Evolutionary conservation across 495 filamentous ascomycete species (phyloP).

Genomic region (Cladorrhinum samala): DNA sequence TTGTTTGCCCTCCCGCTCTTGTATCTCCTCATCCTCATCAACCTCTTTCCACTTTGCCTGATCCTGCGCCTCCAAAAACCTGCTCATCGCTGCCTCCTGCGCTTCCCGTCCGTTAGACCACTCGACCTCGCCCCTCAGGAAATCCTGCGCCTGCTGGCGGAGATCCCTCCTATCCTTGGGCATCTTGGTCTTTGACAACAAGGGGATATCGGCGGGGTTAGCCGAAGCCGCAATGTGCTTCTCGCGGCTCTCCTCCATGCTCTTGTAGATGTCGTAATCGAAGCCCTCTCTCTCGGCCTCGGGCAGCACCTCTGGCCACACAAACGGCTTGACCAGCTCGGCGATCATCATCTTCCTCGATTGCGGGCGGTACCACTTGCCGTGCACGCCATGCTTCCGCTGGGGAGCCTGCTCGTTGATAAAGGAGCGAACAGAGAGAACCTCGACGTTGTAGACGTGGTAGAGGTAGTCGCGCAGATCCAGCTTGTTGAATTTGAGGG

Average conservation of each 20-base stretch:
- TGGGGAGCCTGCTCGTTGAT: constrained; percentile 61
- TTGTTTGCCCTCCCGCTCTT: not conserved
- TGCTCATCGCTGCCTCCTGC: constrained; percentile 9
- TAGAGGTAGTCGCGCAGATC: constrained; percentile 86
- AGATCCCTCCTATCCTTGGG: constrained; percentile 15
- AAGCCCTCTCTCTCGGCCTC: constrained; percentile 41
- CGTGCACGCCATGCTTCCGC: constrained; percentile 37
- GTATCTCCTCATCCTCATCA: constrained; percentile 10
- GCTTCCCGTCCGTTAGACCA: constrained; percentile 44
- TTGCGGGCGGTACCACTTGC: constrained; percentile 52
- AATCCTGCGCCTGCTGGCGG: constrained; percentile 29
- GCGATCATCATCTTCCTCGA: constrained; percentile 86
- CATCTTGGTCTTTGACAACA: constrained; percentile 14
- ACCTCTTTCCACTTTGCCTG: constrained; percentile 19
- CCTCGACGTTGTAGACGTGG: constrained; percentile 63
- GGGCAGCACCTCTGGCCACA: constrained; percentile 64
- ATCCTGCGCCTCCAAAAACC: constrained; percentile 17
- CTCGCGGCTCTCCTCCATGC: constrained; percentile 31
- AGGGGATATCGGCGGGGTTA: constrained; percentile 28
- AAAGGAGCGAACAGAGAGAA: constrained; percentile 67
- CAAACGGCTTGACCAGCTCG: constrained; percentile 75
- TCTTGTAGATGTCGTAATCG: constrained; percentile 25
- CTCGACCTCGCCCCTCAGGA: constrained; percentile 24
- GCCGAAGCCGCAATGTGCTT: constrained; percentile 28
- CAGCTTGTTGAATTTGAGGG: constrained; percentile 83